phyloP scores from a whole-genome alignment of 345 rosid species.

The Erysimum cheiranthoides region DNA sequence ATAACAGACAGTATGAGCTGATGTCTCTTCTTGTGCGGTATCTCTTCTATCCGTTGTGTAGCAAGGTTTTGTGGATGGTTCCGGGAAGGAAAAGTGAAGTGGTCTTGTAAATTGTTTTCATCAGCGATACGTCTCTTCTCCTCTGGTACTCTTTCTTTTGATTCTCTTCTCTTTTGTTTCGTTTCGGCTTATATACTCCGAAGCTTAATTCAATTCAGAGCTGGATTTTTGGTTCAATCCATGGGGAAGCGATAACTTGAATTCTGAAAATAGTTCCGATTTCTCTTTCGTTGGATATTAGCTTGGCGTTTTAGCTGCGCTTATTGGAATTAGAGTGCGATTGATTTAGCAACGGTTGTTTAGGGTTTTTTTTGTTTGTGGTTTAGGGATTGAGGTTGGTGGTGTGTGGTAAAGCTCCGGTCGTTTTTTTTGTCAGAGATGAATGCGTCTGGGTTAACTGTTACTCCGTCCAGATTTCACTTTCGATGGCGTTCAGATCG shows the following conservation, averaged over 20 bases:
- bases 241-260: slow-evolving; percentile 18
- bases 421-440: slow-evolving; percentile 43
- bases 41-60: slow-evolving; percentile 43
- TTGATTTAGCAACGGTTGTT: slow-evolving; percentile 4
- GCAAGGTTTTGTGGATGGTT: slow-evolving; percentile 27
- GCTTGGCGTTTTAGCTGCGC: background rate
- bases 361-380: background rate
- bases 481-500: slow-evolving; percentile 49
- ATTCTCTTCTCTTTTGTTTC: background rate
- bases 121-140: slow-evolving; percentile 34
- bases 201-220: background rate
- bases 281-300: background rate
- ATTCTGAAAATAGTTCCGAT: background rate
- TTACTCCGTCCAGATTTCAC: slow-evolving; percentile 62
- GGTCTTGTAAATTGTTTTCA: slow-evolving; percentile 3
- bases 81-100: slow-evolving; percentile 23
- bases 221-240: slow-evolving; percentile 30
- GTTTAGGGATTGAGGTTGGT: slow-evolving; percentile 32
- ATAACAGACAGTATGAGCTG: accelerated
- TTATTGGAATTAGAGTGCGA: background rate
- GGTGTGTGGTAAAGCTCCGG: slow-evolving; percentile 26
- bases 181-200: background rate
- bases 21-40: background rate
- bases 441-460: slow-evolving; percentile 65
- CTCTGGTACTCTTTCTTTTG: slow-evolving; percentile 34